Conservation (phyloP, 164 flowering plant genomes). For the Stephania cephalantha region DNA sequence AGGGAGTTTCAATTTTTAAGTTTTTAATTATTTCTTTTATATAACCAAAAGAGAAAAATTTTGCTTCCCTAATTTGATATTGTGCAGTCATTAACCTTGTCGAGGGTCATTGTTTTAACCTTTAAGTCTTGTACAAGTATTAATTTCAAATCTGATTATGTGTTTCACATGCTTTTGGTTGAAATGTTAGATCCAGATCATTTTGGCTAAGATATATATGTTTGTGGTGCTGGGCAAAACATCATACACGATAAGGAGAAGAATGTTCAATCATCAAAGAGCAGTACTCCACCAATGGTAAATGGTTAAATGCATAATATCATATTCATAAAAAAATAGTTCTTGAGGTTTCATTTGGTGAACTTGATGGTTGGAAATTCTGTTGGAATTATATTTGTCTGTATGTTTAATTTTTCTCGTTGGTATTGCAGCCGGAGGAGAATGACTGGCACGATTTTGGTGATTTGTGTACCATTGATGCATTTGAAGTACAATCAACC, state of each 20-base stretch:
- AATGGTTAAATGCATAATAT: slow-evolving; percentile 33
- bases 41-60: background rate
- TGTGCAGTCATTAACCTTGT: background rate
- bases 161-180: background rate
- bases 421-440: slow-evolving; percentile 54
- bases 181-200: background rate
- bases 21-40: background rate
- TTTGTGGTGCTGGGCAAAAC: slow-evolving; percentile 51
- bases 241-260: slow-evolving; percentile 35
- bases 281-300: slow-evolving; percentile 28
- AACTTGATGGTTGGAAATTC: background rate
- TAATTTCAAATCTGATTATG: background rate
- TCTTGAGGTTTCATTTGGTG: background rate
- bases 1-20: slow-evolving; percentile 43
- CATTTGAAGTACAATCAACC: slow-evolving; percentile 38
- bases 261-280: slow-evolving; percentile 40
- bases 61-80: background rate
- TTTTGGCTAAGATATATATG: slow-evolving; percentile 13
- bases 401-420: too few species aligned
- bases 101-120: background rate
- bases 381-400: background rate
- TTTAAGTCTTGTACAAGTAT: background rate
- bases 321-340: slow-evolving; percentile 49
- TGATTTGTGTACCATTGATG: slow-evolving; percentile 81
- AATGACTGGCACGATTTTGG: slow-evolving; percentile 93